Conservation (phyloP, 1,284 basidiomycete species). For the Apiotrichum sp. region DNA sequence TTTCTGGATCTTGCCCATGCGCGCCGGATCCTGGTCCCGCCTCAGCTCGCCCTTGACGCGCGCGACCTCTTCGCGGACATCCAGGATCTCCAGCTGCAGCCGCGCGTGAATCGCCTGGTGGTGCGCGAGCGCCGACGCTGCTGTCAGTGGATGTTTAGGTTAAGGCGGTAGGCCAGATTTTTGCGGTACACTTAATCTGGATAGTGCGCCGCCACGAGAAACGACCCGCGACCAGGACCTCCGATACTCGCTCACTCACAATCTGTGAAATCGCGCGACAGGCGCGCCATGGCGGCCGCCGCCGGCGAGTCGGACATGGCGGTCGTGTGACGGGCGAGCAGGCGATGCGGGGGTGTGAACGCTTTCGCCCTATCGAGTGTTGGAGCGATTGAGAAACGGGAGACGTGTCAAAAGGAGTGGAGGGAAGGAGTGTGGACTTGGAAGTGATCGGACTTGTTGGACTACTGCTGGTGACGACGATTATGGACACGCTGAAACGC, state of each 20-base stretch:
- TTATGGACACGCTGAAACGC: too few relatives aligned
- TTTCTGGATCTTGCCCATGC: slow-evolving; percentile 82
- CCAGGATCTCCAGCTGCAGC: slow-evolving; percentile 40
- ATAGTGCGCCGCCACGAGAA: too few relatives aligned
- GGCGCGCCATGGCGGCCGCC: slow-evolving; percentile 14
- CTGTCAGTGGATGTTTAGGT: too few relatives aligned
- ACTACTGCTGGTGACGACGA: too few relatives aligned
- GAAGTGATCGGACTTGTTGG: too few relatives aligned
- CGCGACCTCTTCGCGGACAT: slow-evolving; percentile 58
- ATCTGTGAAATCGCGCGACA: slow-evolving; percentile 12
- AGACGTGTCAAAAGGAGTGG: too few relatives aligned
- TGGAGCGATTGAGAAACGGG: too few relatives aligned
- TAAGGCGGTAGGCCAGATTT: too few relatives aligned
- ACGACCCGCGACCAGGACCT: too few relatives aligned
- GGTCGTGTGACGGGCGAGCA: neutral
- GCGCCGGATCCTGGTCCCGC: slow-evolving; percentile 69
- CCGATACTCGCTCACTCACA: slow-evolving; percentile 6
- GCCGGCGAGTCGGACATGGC: neutral
- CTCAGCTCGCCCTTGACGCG: slow-evolving; percentile 61
- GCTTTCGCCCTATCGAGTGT: too few relatives aligned
- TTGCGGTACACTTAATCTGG: too few relatives aligned
- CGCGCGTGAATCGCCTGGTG: slow-evolving; percentile 40
- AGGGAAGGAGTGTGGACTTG: too few relatives aligned
- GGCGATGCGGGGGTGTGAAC: neutral
- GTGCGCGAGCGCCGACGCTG: slow-evolving; percentile 29